Base-by-base conservation (phyloP, 768 basidiomycete genomes). In the Russula virescens region DNA sequence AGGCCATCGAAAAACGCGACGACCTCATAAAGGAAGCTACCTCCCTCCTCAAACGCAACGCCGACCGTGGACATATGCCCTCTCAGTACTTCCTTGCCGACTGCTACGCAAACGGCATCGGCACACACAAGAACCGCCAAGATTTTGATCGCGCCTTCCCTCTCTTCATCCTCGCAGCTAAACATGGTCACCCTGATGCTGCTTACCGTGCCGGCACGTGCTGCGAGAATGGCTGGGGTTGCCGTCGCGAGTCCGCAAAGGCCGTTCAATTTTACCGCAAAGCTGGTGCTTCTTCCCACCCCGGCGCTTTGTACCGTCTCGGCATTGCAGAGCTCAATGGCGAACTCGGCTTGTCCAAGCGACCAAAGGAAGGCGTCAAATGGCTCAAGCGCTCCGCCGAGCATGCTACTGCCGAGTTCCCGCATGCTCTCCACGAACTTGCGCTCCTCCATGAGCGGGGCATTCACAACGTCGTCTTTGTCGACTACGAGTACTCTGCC, bases 181-280 rank as follows among this genome's bases (percentile, higher is more conserved):
- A 99, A 75, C 97, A 98, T 69, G 91, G 93, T 18, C 96, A 98
- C 72, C 88, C 94, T 2, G 95, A 98, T 69, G 95, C 94, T 18
- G 85, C 92, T 5, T 99, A 94, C 75, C 89, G 96, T 34, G 90
- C 95, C 0, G 97, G 94, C 35, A 95, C 95, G 3, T 99, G 97
- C 72, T 97, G 93, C 75, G 97, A 99, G 80, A 95, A 98, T 69
- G 97, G 95, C 31, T 98, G 96, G 97, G 97, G 97, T 7, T 96
- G 94, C 73, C 80, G 96, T 55, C 83, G 94, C 16, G 97, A 98
- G 74, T 87, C 85, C 19, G 86, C 87, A 48, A 98, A 98, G 71
- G 94, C 96, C 0, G 75, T 98, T 40, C 87, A 89, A 60, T 97
- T 94, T 78, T 98, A 88, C 78, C 85, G 90, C 62, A 98, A 97